phyloP scores from a whole-genome alignment of 2,329 filamentous ascomycete genomes.

The Fusarium acutatum region DNA sequence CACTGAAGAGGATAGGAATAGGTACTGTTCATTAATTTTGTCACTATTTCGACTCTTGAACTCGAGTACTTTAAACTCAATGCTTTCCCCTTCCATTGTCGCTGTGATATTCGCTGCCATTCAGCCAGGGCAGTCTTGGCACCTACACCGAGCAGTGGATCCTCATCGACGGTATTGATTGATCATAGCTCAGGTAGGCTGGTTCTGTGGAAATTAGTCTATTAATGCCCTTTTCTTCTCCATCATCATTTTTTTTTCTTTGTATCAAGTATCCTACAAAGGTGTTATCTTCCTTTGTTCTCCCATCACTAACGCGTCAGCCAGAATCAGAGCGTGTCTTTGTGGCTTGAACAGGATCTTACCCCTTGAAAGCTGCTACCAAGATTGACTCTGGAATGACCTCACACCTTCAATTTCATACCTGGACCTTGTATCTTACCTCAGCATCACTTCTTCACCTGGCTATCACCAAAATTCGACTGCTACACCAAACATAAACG shows the following conservation, averaged over 20 bases:
- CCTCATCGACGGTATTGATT: constrained; percentile 3
- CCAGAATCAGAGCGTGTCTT: not conserved
- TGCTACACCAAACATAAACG: not conserved
- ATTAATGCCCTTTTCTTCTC: not conserved
- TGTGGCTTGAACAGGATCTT: constrained; percentile 5
- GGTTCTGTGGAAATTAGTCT: constrained; percentile 23
- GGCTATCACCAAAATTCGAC: constrained; percentile 1
- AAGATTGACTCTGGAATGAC: constrained; percentile 24
- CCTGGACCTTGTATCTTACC: not conserved
- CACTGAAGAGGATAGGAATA: not conserved
- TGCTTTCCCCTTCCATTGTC: not conserved
- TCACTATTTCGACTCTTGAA: not conserved
- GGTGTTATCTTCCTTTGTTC: not conserved
- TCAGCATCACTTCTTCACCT: not conserved
- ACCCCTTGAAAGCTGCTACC: constrained; percentile 9
- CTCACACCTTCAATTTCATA: constrained; percentile 18
- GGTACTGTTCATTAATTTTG: not conserved
- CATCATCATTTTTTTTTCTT: not conserved
- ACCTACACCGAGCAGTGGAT: constrained; percentile 22
- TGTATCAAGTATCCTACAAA: not conserved
- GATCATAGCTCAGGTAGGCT: constrained; percentile 24
- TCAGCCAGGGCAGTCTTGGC: constrained; percentile 13
- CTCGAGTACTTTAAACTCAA: constrained; percentile 12
- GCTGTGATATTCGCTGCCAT: not conserved
- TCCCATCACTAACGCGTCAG: not conserved